Percentiles rank a stretch among this genome's conserved stretches.
These are phyloP conservation scores for Magnusiomyces tetraspermus DNA, from an alignment of 1,139 yeast species.

Conservation along the genomic window DNA sequence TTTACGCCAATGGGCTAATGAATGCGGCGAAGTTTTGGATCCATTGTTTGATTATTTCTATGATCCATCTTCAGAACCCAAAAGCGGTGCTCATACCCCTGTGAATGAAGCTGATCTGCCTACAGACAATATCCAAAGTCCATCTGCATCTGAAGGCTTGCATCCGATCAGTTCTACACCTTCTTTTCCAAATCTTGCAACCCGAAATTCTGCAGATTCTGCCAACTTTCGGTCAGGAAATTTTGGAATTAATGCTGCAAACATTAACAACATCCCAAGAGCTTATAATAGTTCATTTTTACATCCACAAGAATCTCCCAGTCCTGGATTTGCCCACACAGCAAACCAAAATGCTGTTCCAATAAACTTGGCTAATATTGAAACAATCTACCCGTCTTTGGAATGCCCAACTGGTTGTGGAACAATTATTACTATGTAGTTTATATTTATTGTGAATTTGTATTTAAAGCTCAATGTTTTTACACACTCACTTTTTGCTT, in stretches of 20 bases:
- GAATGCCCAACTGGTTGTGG: constrained; percentile 82
- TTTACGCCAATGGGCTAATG: constrained; percentile 51
- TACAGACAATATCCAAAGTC: no score
- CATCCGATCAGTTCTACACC: background rate
- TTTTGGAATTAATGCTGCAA: background rate
- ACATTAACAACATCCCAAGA: background rate
- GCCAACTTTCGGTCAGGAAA: background rate
- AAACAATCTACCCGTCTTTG: constrained; percentile 42
- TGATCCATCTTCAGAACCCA: background rate
- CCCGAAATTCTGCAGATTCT: background rate
- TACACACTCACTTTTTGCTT: no score
- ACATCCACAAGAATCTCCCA: background rate
- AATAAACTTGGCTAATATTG: background rate
- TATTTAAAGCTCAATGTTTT: no score
- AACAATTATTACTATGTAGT: constrained; percentile 13
- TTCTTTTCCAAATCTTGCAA: background rate
- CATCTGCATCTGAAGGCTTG: background rate
- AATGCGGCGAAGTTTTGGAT: constrained; percentile 28
- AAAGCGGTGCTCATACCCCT: background rate
- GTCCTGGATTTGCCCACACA: background rate
- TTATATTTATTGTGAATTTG: no score
- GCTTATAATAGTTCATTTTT: background rate
- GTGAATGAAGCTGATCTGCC: background rate
- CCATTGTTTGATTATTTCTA: background rate
- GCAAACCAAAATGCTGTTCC: background rate